Evolutionary conservation across 179 eudicot genomes (phyloP), one percentile per base, ranked within the genome.

Genomic region (Beta macrorhiza): DNA sequence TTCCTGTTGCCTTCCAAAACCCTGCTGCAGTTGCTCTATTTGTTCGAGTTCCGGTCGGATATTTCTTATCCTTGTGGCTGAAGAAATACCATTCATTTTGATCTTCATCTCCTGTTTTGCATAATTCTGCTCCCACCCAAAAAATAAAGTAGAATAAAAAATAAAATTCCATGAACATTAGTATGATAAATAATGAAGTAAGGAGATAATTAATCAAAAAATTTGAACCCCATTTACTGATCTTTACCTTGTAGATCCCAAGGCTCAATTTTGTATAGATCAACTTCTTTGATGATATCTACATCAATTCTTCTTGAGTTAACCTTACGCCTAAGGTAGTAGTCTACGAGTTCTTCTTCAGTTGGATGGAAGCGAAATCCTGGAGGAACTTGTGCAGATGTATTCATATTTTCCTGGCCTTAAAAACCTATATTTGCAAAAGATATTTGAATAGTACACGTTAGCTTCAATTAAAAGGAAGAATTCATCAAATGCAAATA

Each of bases 351-450:
- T 88, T 92, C 97, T 87, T 92, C 93, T 29, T 92, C 97, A 5
- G 93, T 91, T 44, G 97, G 97, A 78, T 92, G 93, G 87, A 92
- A 92, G 5, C 97, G 93, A 75, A 91, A 92, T 22, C 97, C 97
- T 16, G 97, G 97, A 5, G 97, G 97, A 80, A 92, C 93, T 67
- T 86, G 91, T 16, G 91, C 78, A 69, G 85, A 89, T 12, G 87
- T 67, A 83, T 88, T 88, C 93, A 91, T 89, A 8, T 72, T 89
- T 45, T 72, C 81, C 57, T 42, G 22, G 20, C 10, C 68, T 71
- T 59, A 49, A 57, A 44, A 53, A 73, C 19, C 64, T 80, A 56
- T 80, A 56, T 52, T 22, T 16, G 49, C 2, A 45, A 20, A 16
- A 14, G 49, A 57, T 53, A 7, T 55, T n/a, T 53, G 4, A 47